phyloP scores from a whole-genome alignment of 2,329 filamentous ascomycete species.

The Pochonia chlamydosporia region DNA sequence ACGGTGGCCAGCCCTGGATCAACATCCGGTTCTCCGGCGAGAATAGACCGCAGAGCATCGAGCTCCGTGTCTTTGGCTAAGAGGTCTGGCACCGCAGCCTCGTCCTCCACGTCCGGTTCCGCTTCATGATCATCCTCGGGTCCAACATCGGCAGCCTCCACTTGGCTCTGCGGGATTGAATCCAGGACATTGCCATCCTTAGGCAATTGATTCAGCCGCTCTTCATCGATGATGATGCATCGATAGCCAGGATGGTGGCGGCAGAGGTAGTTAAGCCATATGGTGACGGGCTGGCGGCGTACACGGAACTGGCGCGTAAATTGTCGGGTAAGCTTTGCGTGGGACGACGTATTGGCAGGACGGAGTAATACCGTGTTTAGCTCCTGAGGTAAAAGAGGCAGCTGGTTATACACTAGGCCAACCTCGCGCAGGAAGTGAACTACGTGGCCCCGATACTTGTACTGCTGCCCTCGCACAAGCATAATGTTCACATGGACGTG shows the following conservation, averaged over 20 bases:
- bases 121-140: constrained; percentile 3
- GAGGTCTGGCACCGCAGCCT: constrained; percentile 8
- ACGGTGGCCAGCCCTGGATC: neutral
- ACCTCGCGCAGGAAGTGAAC: too few relatives aligned
- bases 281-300: neutral
- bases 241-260: constrained; percentile 8
- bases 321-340: constrained; percentile 4
- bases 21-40: constrained; percentile 2
- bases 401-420: constrained; percentile 6
- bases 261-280: constrained; percentile 8
- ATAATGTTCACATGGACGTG: neutral
- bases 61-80: constrained; percentile 7
- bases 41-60: constrained; percentile 4
- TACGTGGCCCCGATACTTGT: constrained; percentile 8
- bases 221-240: constrained; percentile 4
- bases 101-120: constrained; percentile 5
- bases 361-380: constrained; percentile 7
- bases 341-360: constrained; percentile 4
- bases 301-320: constrained; percentile 6
- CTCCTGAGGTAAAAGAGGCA: constrained; percentile 6
- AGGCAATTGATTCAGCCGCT: constrained; percentile 6
- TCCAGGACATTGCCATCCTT: constrained; percentile 6
- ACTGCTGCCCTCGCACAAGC: constrained; percentile 5
- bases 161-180: too few relatives aligned
- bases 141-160: constrained; percentile 4